Conservation (phyloP, 2,329 filamentous ascomycete genomes). For the Berkeleyomyces rouxiae region DNA sequence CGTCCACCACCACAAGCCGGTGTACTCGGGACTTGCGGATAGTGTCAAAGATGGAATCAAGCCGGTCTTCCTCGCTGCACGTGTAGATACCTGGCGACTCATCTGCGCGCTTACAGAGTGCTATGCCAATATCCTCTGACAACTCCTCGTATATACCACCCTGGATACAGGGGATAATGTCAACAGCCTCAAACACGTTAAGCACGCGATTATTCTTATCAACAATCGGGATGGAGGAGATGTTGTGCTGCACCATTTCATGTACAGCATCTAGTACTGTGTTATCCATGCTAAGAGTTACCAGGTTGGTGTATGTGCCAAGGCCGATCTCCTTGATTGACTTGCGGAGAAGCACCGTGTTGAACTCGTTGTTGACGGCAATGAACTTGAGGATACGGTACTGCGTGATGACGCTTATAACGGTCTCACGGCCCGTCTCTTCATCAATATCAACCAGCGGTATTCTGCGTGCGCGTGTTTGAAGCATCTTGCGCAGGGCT, state of each 20-base stretch:
- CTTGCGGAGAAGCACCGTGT: conserved; percentile 79
- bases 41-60: conserved; percentile 93
- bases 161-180: conserved; percentile 92
- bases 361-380: conserved; percentile 73
- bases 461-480: conserved; percentile 82
- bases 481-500: conserved; percentile 84
- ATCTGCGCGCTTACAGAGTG: conserved; percentile 68
- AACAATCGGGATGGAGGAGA: conserved; percentile 85
- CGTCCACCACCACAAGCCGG: conserved; percentile 81
- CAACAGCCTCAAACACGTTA: conserved; percentile 95
- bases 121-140: conserved; percentile 71
- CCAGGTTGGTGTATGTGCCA: conserved; percentile 67
- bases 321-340: conserved; percentile 68
- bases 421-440: conserved; percentile 80
- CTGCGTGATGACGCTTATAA: conserved; percentile 93
- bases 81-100: conserved; percentile 96
- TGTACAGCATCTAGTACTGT: conserved; percentile 91
- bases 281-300: conserved; percentile 74
- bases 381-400: conserved; percentile 98
- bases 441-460: conserved; percentile 87
- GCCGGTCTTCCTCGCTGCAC: conserved; percentile 74
- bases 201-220: conserved; percentile 63
- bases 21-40: conserved; percentile 91
- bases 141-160: conserved; percentile 86
- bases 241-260: conserved; percentile 79